These are phyloP conservation scores for Musa schizocarpa DNA, from an alignment of 176 grass and related monocot species.

Conservation along the genomic window DNA sequence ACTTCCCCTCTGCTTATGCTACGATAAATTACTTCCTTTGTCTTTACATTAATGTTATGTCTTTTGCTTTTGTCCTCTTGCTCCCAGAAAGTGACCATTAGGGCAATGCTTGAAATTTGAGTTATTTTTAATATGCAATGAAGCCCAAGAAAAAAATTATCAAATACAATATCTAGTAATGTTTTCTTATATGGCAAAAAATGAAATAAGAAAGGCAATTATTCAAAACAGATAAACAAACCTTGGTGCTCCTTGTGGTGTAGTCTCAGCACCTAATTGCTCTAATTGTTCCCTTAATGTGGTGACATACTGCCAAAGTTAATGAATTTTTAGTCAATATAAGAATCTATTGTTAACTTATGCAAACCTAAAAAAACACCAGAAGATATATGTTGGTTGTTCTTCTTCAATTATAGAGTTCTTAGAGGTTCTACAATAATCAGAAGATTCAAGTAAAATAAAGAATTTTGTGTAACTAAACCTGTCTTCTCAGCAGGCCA, in stretches of 20 bases:
- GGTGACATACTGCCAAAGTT: conserved; percentile 65
- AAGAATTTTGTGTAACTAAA: no score
- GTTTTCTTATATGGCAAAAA: background rate
- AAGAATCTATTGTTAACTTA: background rate
- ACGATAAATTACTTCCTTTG: no score
- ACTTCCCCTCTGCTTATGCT: no score
- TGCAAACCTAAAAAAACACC: background rate
- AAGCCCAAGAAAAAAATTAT: background rate
- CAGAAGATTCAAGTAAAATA: no score
- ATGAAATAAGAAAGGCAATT: background rate
- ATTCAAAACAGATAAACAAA: conserved; percentile 7
- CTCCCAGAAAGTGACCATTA: no score
- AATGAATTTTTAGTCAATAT: conserved; percentile 7
- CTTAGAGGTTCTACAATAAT: no score
- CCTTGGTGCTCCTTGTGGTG: conserved; percentile 65
- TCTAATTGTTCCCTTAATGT: conserved; percentile 77
- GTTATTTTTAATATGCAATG: background rate
- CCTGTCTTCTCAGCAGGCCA: no score
- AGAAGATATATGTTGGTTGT: background rate
- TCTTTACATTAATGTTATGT: no score
- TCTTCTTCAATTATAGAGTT: no score
- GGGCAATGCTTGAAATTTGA: no score
- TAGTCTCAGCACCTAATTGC: conserved; percentile 64
- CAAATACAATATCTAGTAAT: background rate
- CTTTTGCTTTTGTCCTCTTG: no score